These are phyloP conservation scores for Thamnidium elegans DNA, from an alignment of 192 early-diverging fungal genomes.

Conservation along the genomic window DNA sequence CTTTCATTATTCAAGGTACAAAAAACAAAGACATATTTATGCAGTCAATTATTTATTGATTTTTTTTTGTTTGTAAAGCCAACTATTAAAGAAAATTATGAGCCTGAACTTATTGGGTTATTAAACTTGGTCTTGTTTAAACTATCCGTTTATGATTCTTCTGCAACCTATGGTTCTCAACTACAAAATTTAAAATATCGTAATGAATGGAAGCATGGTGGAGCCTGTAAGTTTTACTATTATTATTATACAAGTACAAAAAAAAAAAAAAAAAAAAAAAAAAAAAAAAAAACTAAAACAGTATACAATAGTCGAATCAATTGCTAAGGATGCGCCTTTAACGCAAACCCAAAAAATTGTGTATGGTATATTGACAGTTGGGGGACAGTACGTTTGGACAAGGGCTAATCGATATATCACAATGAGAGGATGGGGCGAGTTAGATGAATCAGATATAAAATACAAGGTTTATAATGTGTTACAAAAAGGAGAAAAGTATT, in stretches of 20 bases:
- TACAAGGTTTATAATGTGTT: conserved; percentile 53
- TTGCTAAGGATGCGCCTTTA: conserved; percentile 54
- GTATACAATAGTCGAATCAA: conserved; percentile 49
- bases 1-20: conserved; percentile 67
- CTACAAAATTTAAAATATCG: conserved; percentile 84
- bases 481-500: conserved; percentile 61
- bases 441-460: conserved; percentile 51
- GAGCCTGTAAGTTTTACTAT: conserved; percentile 44
- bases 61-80: conserved; percentile 33
- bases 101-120: conserved; percentile 68
- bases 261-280: too few species aligned
- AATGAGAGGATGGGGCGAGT: conserved; percentile 70
- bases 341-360: conserved; percentile 55
- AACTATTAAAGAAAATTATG: conserved; percentile 56
- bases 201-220: conserved; percentile 59
- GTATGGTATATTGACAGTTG: conserved; percentile 65
- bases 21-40: background rate
- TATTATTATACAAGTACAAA: too few species aligned
- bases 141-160: conserved; percentile 69
- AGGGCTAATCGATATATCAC: conserved; percentile 59
- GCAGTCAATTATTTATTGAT: background rate
- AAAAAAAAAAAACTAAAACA: conserved; percentile 21
- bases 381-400: conserved; percentile 71
- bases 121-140: conserved; percentile 70
- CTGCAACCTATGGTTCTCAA: conserved; percentile 77